Percentiles rank a stretch among this genome's conserved stretches.
Conservation (phyloP, 192 early-diverging fungal species). For the Chytriomyces sp. region DNA sequence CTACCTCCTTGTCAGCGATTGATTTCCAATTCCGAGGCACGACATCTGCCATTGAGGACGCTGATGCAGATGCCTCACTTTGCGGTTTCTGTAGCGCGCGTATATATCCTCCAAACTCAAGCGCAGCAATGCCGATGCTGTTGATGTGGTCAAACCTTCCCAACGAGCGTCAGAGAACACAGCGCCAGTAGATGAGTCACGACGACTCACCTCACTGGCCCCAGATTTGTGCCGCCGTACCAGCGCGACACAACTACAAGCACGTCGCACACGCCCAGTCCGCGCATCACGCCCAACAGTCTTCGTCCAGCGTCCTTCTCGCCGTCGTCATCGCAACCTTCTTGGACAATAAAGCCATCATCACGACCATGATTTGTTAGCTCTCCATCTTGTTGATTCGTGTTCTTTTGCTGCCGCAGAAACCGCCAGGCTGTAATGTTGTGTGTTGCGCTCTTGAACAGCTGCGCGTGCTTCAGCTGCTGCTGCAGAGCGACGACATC, state of each 20-base stretch:
- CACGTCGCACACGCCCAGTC: constrained; percentile 27
- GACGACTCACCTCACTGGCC: constrained; percentile 18
- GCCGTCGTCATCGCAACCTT: constrained; percentile 35
- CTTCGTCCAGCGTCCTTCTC: constrained; percentile 26
- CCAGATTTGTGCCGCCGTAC: constrained; percentile 33
- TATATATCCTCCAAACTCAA: constrained; percentile 27
- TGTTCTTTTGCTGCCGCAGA: background rate
- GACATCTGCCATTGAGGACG: background rate
- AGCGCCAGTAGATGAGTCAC: background rate
- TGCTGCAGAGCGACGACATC: constrained; percentile 10
- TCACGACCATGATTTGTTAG: background rate
- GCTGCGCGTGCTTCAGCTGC: background rate
- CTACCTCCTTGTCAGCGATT: background rate
- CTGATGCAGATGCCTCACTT: background rate
- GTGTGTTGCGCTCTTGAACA: constrained; percentile 34
- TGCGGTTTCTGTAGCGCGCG: background rate
- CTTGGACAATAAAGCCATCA: constrained; percentile 31
- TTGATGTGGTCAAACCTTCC: constrained; percentile 35
- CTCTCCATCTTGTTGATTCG: background rate
- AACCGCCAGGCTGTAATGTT: constrained; percentile 26
- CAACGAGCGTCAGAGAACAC: background rate
- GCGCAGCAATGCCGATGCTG: constrained; percentile 17
- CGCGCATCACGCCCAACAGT: constrained; percentile 20
- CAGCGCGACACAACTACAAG: constrained; percentile 30
- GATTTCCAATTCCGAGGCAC: constrained; percentile 12